Percentiles rank a stretch among this genome's conserved stretches.
phyloP scores from a whole-genome alignment of 164 flowering plant genomes.

The Tetracentron sinense region DNA sequence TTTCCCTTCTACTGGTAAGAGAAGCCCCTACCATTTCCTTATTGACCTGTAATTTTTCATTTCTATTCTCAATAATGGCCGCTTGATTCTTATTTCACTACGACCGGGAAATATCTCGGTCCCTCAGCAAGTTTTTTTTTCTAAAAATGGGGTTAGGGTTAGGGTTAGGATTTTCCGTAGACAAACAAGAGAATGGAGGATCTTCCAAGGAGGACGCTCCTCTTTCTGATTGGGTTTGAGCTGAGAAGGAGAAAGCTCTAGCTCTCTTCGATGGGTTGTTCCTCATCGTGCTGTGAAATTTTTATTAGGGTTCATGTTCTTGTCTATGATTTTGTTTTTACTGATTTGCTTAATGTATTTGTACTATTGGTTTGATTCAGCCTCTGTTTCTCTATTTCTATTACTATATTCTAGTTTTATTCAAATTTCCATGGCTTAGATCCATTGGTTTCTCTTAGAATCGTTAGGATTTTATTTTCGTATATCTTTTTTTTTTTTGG shows the following conservation, averaged over 20 bases:
- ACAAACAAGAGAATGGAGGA: constrained; percentile 4
- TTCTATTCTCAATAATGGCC: neutral
- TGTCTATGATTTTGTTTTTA: too few relatives aligned
- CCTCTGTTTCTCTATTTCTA: too few relatives aligned
- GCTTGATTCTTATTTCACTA: neutral
- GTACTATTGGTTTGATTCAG: too few relatives aligned
- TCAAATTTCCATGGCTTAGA: too few relatives aligned
- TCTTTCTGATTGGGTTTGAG: neutral
- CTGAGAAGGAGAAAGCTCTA: neutral
- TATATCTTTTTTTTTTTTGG: too few relatives aligned
- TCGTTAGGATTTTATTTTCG: too few relatives aligned
- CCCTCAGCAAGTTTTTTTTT: neutral
- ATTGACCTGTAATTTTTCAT: too few relatives aligned
- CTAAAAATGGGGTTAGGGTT: too few relatives aligned
- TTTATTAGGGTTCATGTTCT: constrained; percentile 1
- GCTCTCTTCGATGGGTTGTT: neutral
- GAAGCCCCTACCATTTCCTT: neutral
- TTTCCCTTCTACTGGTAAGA: neutral
- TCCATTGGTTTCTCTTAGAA: too few relatives aligned
- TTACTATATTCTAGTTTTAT: too few relatives aligned
- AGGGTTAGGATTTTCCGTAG: neutral
- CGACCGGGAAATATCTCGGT: constrained; percentile 10
- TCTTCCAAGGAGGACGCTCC: constrained; percentile 4
- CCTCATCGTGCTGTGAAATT: neutral
- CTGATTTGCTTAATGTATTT: too few relatives aligned